Base-by-base conservation (phyloP, 2,329 filamentous ascomycete genomes). In the Talaromyces sp. region DNA sequence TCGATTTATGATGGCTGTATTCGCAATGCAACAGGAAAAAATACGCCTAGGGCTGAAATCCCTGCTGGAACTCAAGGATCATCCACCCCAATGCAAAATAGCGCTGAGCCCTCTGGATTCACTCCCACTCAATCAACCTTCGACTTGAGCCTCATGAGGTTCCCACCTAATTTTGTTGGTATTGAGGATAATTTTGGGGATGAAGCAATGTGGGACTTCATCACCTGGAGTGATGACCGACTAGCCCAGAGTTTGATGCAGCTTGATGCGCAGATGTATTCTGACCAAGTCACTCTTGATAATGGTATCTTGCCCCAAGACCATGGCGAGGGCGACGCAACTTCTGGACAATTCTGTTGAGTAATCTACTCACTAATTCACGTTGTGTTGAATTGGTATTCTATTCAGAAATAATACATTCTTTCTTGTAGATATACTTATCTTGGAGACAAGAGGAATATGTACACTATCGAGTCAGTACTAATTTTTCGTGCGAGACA, bases 1-100 rank as follows among this genome's bases (percentile, higher is more conserved):
- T 81, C 84, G 66, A 86, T 89, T 75, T 87, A 87, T 69, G 86
- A 88, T 67, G 85, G 85, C 12, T 76, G 74, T 61, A 76, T 75
- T 30, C 50, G 27, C 18, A 30, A 5, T 5, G 2, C 23, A 31
- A 53, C 50, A n/a, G 30, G 9, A 5, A 31, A 28, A 33, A 31
- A 27, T 18, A n/a, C 28, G 1, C 50, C 50, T 27, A 16, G 14
- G 10, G 8, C 28, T 31, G 50, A 31, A 31, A 31, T 31, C 7
- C 27, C 27, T n/a, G 28, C 14, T n/a, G 50, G 14, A 10, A n/a
- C 5, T 1, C 27, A 30, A 3, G 12, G 16, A 12, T n/a, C 27
- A 18, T 16, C 27, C n/a, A 31, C 3, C 7, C 30, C 23, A 28
- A 30, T 8, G 3, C 50, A 31, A 3, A 31, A 30, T 31, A 10